Conservation (phyloP, 208 protist species). For the Trypanosoma brucei region DNA sequence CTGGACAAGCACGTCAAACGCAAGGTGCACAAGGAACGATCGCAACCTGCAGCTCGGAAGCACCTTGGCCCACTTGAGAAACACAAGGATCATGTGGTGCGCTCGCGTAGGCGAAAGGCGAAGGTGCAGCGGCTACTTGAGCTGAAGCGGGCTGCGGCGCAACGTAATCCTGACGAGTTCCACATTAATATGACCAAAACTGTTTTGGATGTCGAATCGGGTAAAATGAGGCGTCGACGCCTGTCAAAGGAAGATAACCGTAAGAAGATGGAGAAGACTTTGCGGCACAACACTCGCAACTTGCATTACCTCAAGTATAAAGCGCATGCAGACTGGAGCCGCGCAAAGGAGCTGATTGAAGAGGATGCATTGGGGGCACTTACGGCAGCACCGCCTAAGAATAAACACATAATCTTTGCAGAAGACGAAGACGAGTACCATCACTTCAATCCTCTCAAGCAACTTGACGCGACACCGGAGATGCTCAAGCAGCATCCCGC, state of each 20-base stretch:
- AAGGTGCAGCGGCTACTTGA: constrained; percentile 73
- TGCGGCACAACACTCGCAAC: constrained; percentile 69
- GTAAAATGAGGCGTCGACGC: constrained; percentile 66
- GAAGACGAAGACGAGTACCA: constrained; percentile 78
- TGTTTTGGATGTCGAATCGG: constrained; percentile 79
- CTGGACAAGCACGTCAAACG: constrained; percentile 88
- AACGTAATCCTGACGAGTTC: constrained; percentile 93
- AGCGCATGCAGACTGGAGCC: constrained; percentile 49
- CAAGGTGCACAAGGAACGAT: constrained; percentile 86
- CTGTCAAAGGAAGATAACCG: constrained; percentile 40
- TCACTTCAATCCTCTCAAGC: constrained; percentile 59
- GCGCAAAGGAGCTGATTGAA: constrained; percentile 68
- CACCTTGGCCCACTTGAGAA: constrained; percentile 91
- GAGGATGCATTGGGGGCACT: constrained; percentile 67
- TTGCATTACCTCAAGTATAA: constrained; percentile 86
- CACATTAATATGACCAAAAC: constrained; percentile 91
- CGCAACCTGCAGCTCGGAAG: constrained; percentile 71
- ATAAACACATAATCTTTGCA: constrained; percentile 86
- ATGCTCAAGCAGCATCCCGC: constrained; percentile 86
- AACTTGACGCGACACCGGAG: constrained; percentile 81
- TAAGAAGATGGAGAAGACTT: constrained; percentile 51
- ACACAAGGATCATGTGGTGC: constrained; percentile 90
- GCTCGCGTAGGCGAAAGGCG: constrained; percentile 65
- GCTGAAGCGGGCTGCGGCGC: constrained; percentile 78
- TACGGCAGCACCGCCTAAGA: constrained; percentile 54